phyloP scores from a whole-genome alignment of 768 basidiomycete species.

The Sporobolomyces roseus region DNA sequence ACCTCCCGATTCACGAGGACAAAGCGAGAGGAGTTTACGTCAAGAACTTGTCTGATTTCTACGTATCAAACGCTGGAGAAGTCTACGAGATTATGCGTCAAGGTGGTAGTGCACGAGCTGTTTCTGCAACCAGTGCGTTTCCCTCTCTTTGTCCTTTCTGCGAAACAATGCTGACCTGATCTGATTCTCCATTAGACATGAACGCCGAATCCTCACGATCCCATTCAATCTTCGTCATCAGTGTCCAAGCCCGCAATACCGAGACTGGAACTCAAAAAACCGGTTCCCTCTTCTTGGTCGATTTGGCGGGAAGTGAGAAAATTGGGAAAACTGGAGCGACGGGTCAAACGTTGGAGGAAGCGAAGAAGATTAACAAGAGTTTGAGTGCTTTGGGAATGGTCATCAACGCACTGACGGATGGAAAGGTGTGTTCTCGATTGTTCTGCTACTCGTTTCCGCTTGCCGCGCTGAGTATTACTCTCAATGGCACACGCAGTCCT shows the following conservation, averaged over 20 bases:
- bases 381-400: constrained; percentile 98
- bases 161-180: neutral
- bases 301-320: constrained; percentile 97
- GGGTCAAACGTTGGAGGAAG: constrained; percentile 96
- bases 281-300: constrained; percentile 94
- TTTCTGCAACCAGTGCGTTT: constrained; percentile 78
- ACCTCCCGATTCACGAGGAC: constrained; percentile 96
- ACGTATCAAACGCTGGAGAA: constrained; percentile 89
- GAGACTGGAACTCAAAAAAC: constrained; percentile 94
- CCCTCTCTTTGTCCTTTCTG: neutral
- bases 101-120: constrained; percentile 82
- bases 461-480: too few relatives aligned
- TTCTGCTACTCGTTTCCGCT: too few relatives aligned
- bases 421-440: constrained; percentile 63
- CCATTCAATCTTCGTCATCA: constrained; percentile 97
- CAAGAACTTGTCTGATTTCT: constrained; percentile 94
- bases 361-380: constrained; percentile 99
- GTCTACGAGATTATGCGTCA: constrained; percentile 99
- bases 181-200: constrained; percentile 67
- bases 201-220: constrained; percentile 98
- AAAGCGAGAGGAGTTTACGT: constrained; percentile 97
- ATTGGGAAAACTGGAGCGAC: constrained; percentile 99
- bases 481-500: constrained; percentile 58
- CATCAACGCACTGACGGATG: constrained; percentile 94
- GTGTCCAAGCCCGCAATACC: constrained; percentile 92